A percentile compares a stretch with the other conserved stretches of the same genome.
Conservation (phyloP, 2,329 filamentous ascomycete species). For the Diaporthe ampelina region DNA sequence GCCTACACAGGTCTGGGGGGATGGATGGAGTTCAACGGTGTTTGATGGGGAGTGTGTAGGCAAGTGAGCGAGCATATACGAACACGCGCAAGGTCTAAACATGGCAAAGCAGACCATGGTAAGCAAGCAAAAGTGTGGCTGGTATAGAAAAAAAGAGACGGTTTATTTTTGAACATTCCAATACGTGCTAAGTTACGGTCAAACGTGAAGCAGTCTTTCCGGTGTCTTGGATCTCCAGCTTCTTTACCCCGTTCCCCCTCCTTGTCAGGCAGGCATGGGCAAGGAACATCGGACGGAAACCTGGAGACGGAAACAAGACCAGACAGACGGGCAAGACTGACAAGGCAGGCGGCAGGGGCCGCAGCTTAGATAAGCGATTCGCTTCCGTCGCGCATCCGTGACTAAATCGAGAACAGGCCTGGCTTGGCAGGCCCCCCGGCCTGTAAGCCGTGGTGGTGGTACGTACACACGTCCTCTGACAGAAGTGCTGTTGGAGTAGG, state of each 20-base stretch:
- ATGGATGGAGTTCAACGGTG: conserved; percentile 8
- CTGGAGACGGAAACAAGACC: conserved; percentile 22
- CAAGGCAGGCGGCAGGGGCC: background rate
- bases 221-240: conserved; percentile 19
- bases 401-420: conserved; percentile 11
- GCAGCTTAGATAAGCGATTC: conserved; percentile 26
- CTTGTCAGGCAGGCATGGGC: background rate
- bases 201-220: conserved; percentile 9
- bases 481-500: background rate
- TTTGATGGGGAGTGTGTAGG: background rate
- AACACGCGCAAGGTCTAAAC: background rate
- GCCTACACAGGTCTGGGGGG: background rate
- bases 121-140: too few species aligned
- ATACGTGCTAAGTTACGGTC: background rate
- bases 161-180: conserved; percentile 7
- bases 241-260: background rate
- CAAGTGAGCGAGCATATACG: background rate
- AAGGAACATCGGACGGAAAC: conserved; percentile 29
- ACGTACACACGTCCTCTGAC: too few species aligned
- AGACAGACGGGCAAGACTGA: background rate
- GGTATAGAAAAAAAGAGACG: background rate
- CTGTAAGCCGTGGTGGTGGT: too few species aligned
- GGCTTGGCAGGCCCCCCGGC: background rate
- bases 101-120: background rate
- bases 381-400: conserved; percentile 5